Evolutionary conservation across 768 basidiomycete species (phyloP).

Genomic region (Fistulinella prunicolor): DNA sequence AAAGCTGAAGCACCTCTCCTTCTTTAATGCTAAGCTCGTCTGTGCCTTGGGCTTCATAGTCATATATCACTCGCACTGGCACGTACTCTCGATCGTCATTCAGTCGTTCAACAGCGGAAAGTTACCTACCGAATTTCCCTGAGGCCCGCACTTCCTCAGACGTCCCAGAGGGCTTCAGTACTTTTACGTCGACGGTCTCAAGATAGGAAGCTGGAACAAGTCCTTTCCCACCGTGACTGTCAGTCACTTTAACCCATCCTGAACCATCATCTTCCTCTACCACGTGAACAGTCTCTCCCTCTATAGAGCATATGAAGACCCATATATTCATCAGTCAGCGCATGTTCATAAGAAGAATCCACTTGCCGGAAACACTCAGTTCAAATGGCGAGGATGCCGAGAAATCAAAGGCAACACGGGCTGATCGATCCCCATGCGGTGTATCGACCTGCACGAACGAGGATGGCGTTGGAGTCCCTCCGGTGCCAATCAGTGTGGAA

Average conservation of each 20-base stretch:
- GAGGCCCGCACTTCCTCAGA: slow-evolving; percentile 32
- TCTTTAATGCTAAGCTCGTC: slow-evolving; percentile 66
- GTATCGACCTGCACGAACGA: slow-evolving; percentile 49
- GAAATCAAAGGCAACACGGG: slow-evolving; percentile 74
- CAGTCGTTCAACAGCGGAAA: background rate
- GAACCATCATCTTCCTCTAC: slow-evolving; percentile 83
- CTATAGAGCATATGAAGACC: slow-evolving; percentile 35
- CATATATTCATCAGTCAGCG: slow-evolving; percentile 3
- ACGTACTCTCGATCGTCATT: slow-evolving; percentile 4
- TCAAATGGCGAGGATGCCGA: slow-evolving; percentile 75
- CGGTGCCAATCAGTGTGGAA: slow-evolving; percentile 5
- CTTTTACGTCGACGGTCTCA: slow-evolving; percentile 36
- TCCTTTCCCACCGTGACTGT: slow-evolving; percentile 57
- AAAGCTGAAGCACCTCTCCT: slow-evolving; percentile 62
- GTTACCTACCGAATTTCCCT: slow-evolving; percentile 49
- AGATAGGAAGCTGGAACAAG: slow-evolving; percentile 87
- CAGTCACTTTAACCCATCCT: slow-evolving; percentile 78
- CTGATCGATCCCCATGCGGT: slow-evolving; percentile 42
- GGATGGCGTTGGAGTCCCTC: slow-evolving; percentile 47
- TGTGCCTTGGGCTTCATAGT: slow-evolving; percentile 68
- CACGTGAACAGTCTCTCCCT: slow-evolving; percentile 61
- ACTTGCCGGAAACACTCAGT: slow-evolving; percentile 59
- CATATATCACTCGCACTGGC: slow-evolving; percentile 78
- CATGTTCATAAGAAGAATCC: slow-evolving; percentile 8
- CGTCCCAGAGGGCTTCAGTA: slow-evolving; percentile 6